Evolutionary conservation across 2,329 filamentous ascomycete genomes (phyloP).

Genomic region (Alternaria sp.): DNA sequence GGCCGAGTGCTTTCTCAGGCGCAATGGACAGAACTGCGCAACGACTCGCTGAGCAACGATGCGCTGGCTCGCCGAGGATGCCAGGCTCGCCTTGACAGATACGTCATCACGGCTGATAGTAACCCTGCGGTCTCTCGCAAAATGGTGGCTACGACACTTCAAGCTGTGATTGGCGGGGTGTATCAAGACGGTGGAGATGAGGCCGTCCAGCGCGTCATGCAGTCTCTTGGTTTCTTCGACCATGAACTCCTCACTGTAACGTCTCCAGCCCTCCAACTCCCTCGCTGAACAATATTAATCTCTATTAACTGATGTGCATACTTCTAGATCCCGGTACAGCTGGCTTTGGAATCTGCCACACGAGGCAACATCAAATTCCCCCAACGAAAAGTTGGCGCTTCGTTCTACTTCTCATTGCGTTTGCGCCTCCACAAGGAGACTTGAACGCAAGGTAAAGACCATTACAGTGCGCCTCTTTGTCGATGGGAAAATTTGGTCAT

Average conservation of each 20-base stretch:
- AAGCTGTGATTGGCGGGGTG: slow-evolving; percentile 50
- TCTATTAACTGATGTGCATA: slow-evolving; percentile 10
- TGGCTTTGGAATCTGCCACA: background rate
- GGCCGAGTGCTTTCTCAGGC: background rate
- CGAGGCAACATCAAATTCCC: background rate
- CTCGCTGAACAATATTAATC: background rate
- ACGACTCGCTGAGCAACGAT: slow-evolving; percentile 8
- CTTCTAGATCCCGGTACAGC: slow-evolving; percentile 9
- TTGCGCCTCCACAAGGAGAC: background rate
- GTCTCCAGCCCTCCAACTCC: background rate
- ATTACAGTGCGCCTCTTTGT: background rate
- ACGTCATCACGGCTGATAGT: slow-evolving; percentile 11
- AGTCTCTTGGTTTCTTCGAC: slow-evolving; percentile 14
- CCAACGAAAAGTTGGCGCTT: slow-evolving; percentile 1
- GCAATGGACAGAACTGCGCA: slow-evolving; percentile 19
- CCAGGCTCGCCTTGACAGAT: slow-evolving; percentile 6
- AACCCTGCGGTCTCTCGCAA: slow-evolving; percentile 10
- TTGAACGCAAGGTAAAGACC: slow-evolving; percentile 4
- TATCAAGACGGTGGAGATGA: slow-evolving; percentile 38
- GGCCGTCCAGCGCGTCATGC: slow-evolving; percentile 17
- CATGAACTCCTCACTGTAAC: slow-evolving; percentile 17
- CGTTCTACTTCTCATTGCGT: slow-evolving; percentile 4
- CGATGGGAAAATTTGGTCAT: background rate
- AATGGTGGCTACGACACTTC: slow-evolving; percentile 43
- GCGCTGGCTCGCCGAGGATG: slow-evolving; percentile 8